These are phyloP conservation scores for Xylaria grammica DNA, from an alignment of 495 filamentous ascomycete species.

Conservation along the genomic window DNA sequence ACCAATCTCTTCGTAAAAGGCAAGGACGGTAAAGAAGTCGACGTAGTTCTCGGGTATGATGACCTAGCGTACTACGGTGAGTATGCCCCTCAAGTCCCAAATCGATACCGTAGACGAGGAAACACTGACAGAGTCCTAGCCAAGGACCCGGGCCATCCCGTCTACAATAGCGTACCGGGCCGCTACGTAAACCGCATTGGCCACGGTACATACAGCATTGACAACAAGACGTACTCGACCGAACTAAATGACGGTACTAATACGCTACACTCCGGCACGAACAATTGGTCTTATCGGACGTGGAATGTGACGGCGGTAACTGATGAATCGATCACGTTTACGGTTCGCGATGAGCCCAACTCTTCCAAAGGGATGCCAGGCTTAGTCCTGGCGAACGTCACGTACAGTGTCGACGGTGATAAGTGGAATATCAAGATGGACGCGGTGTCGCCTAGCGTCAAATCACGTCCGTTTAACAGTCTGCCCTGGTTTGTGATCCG, in stretches of 20 bases:
- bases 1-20: slow-evolving; percentile 64
- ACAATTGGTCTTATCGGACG: slow-evolving; percentile 63
- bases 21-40: slow-evolving; percentile 58
- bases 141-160: slow-evolving; percentile 53
- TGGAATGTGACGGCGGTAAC: slow-evolving; percentile 62
- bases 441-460: slow-evolving; percentile 53
- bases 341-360: slow-evolving; percentile 66
- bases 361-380: slow-evolving; percentile 76
- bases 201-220: slow-evolving; percentile 57
- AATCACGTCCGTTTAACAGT: slow-evolving; percentile 48
- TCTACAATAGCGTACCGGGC: slow-evolving; percentile 58
- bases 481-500: slow-evolving; percentile 39
- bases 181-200: slow-evolving; percentile 64
- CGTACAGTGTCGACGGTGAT: slow-evolving; percentile 63
- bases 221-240: slow-evolving; percentile 53
- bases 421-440: slow-evolving; percentile 61
- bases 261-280: slow-evolving; percentile 64
- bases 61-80: slow-evolving; percentile 55
- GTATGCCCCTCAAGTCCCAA: slow-evolving; percentile 3
- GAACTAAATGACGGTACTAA: slow-evolving; percentile 61
- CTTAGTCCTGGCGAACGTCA: slow-evolving; percentile 71
- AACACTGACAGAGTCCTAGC: slow-evolving; percentile 37
- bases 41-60: slow-evolving; percentile 61
- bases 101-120: not conserved
- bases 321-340: slow-evolving; percentile 77